Conservation (phyloP, 139 green algal genomes). For the Tetratostichococcus sp. region DNA sequence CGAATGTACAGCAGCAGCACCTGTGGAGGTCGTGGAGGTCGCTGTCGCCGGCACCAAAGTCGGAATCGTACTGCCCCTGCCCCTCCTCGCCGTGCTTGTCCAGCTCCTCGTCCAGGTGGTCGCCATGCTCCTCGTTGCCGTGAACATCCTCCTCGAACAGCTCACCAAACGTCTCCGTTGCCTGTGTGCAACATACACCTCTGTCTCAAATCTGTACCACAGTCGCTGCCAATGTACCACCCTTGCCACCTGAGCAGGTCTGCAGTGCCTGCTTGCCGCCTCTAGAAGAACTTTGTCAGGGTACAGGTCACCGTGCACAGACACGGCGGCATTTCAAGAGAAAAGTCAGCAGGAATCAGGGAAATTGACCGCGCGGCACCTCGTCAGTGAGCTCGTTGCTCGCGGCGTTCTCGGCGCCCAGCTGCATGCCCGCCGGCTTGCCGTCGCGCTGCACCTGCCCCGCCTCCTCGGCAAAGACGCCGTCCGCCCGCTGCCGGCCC, state of each 20-base stretch:
- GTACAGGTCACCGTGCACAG: too few relatives aligned
- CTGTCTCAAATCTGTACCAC: too few relatives aligned
- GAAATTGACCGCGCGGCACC: background rate
- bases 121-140: background rate
- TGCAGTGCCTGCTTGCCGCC: too few relatives aligned
- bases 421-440: slow-evolving; percentile 3
- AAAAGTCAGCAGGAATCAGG: too few relatives aligned
- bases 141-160: slow-evolving; percentile 26
- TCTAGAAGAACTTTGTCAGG: too few relatives aligned
- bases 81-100: background rate
- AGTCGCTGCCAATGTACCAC: too few relatives aligned
- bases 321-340: too few relatives aligned
- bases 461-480: background rate
- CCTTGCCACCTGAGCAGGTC: too few relatives aligned
- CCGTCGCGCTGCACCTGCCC: slow-evolving; percentile 16
- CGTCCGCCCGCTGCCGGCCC: background rate
- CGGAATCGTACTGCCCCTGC: slow-evolving; percentile 8
- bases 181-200: background rate
- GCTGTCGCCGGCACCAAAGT: background rate
- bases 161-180: slow-evolving; percentile 29
- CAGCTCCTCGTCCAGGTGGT: background rate
- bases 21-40: too few relatives aligned
- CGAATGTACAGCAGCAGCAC: too few relatives aligned
- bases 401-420: slow-evolving; percentile 13
- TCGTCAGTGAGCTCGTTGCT: background rate